Evolutionary conservation across 768 basidiomycete genomes (phyloP), one percentile per base, ranked within the genome.

Genomic region (Termitomyces sp.): DNA sequence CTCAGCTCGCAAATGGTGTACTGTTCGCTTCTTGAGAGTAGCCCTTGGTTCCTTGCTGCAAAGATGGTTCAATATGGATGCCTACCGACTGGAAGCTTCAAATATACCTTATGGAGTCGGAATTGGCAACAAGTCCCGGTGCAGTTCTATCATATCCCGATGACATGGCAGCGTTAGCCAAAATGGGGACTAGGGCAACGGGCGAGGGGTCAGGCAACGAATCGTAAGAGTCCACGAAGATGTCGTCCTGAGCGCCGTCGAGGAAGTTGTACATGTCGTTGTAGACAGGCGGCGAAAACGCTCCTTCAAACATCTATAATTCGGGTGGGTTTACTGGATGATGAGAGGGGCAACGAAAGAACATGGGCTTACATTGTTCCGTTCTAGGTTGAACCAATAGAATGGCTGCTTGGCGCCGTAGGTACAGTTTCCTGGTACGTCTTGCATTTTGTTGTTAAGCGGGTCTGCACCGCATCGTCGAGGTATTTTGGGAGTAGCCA

Each of bases 181-280:
- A 56, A 2, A 70, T 61, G 17, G 75, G 75, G 30, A 76, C 54
- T 6, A 64, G 56, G 2, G 74, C 76, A 24, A 65, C 38, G 38
- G 38, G 38, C 66, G 76, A 73, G 19, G 79, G 80, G 9, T 66
- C 63, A 0, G 79, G 80, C 1, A 81, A 64, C 32, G 47, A 70
- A 45, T 51, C 53, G 60, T 85, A 84, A 2, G 77, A 84, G 64
- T 82, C 77, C 49, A 73, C 69, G 66, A 90, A 89, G 57, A 90
- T 88, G 65, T 90, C 87, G 51, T 78, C 65, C 65, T 93, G 90
- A 0, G 87, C 72, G 9, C 90, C 88, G 63, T 91, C 83, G 10
- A 59, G 55, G 68, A 88, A 91, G 63, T 85, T 84, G 74, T 88
- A 90, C 14, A 82, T 69, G 9, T 40, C 38, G 9, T 40, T 40